These are phyloP conservation scores for Aureobasidium zeae DNA, from an alignment of 2,329 filamentous ascomycete genomes.

Conservation along the genomic window DNA sequence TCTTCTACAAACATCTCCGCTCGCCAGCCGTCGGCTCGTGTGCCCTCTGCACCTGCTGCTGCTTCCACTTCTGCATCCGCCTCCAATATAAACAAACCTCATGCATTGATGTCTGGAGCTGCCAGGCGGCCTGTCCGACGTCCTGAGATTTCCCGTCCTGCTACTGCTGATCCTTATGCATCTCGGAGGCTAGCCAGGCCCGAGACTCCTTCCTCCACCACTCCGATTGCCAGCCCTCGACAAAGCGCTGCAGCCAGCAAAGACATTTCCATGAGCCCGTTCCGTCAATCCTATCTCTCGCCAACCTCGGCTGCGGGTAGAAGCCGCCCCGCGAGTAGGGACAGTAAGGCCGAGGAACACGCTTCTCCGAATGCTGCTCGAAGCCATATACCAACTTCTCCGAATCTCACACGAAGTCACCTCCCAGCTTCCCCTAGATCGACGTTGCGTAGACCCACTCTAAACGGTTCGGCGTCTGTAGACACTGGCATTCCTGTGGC, in stretches of 20 bases:
- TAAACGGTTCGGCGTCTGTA: constrained; percentile 32
- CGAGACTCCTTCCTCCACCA: constrained; percentile 38
- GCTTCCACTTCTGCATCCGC: constrained; percentile 26
- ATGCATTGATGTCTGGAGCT: constrained; percentile 49
- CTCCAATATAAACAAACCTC: constrained; percentile 26
- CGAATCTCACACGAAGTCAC: constrained; percentile 23
- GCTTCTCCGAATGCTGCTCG: constrained; percentile 20
- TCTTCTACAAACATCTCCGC: constrained; percentile 16
- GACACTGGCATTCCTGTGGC: constrained; percentile 31
- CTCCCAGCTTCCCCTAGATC: constrained; percentile 20
- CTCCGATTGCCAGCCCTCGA: constrained; percentile 37
- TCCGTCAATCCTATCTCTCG: constrained; percentile 11
- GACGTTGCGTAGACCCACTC: constrained; percentile 26
- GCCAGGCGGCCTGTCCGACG: constrained; percentile 41
- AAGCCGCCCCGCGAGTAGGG: constrained; percentile 28
- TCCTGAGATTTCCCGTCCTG: constrained; percentile 41
- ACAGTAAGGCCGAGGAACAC: constrained; percentile 21
- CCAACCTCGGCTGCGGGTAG: constrained; percentile 12
- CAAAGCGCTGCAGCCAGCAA: constrained; percentile 26
- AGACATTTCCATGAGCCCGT: constrained; percentile 18
- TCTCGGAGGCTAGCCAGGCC: constrained; percentile 30
- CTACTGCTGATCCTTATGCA: constrained; percentile 48
- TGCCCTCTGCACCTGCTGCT: constrained; percentile 21
- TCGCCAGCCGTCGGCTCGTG: constrained; percentile 17
- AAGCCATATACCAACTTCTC: constrained; percentile 23